Evolutionary conservation across 768 basidiomycete genomes (phyloP).

Genomic region (Pleurotus eryngii): DNA sequence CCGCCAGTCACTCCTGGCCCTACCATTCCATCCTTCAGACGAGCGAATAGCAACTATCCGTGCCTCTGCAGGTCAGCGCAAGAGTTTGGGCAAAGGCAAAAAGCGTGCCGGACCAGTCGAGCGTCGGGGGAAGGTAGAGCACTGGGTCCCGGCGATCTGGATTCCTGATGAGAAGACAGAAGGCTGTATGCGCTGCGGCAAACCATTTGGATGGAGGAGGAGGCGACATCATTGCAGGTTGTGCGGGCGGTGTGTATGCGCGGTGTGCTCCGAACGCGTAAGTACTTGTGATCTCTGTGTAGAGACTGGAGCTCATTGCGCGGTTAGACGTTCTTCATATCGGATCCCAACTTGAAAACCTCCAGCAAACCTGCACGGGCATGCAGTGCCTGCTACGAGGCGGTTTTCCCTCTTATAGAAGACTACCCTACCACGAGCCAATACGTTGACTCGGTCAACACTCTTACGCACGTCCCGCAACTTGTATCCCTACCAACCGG

Average conservation of each 20-base stretch:
- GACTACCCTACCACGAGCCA: conserved; percentile 21
- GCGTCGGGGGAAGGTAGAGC: conserved; percentile 58
- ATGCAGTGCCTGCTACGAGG: conserved; percentile 83
- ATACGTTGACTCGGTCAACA: conserved; percentile 39
- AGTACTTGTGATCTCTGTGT: conserved; percentile 14
- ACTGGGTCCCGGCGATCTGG: conserved; percentile 92
- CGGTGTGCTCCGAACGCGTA: conserved; percentile 78
- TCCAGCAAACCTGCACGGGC: conserved; percentile 64
- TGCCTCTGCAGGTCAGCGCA: conserved; percentile 13
- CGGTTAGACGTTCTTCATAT: conserved; percentile 77
- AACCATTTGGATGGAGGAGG: conserved; percentile 73
- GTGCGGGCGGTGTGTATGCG: conserved; percentile 85
- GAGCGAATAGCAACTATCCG: conserved; percentile 33
- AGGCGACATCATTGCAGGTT: conserved; percentile 84
- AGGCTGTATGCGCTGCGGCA: conserved; percentile 81
- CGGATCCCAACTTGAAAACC: conserved; percentile 48
- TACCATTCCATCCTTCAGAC: conserved; percentile 63
- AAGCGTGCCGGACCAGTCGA: conserved; percentile 17
- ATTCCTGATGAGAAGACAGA: conserved; percentile 84
- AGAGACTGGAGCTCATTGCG: background rate
- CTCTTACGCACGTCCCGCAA: conserved; percentile 49
- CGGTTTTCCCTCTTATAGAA: conserved; percentile 69
- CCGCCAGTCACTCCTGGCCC: conserved; percentile 67
- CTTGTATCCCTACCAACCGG: conserved; percentile 59
- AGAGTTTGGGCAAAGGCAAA: conserved; percentile 17